Base-by-base conservation (phyloP, 2,329 filamentous ascomycete genomes). In the Xylogone sp. region DNA sequence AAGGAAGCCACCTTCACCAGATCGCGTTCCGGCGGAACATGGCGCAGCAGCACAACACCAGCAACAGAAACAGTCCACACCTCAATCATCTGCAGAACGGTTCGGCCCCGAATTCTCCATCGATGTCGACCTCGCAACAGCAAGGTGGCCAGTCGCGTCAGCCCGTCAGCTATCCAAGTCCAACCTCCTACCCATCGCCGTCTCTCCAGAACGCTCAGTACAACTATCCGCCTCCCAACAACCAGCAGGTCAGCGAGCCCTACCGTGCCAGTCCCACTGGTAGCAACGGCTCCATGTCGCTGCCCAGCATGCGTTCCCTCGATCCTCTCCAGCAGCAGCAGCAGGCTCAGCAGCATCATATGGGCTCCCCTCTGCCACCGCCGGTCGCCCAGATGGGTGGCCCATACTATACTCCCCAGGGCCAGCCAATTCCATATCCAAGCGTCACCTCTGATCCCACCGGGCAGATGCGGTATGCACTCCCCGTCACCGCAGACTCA, bases 351-450 rank as follows among this genome's bases (percentile, higher is more conserved):
- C 62, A 63, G 34, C 62, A 65, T 56, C 68, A 71, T 54, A 79
- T 80, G 67, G 75, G 73, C 55, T 79, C 79, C 29, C 75, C 77
- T 13, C 68, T 80, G 56, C 76, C 77, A 43, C 76, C 78, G 50
- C 72, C 77, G 16, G 76, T 76, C 66, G 70, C 73, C 49, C 73
- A 73, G 46, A 78, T 80, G 71, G 61, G 57, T 29, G 54, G 51
- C 45, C 71, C 71, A 39, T 79, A 82, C 65, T 83, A 83, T 59
- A 60, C 63, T 52, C 58, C 58, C 51, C 73, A 75, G 66, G 59
- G 58, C 52, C 59, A 64, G 46, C 57, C 56, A 19, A 55, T 67
- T 5, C 66, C 60, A 50, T 79, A 77, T 71, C 68, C 63, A 46
- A 65, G 69, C 58, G 72, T 76, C 63, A 72, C 69, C 49, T 74